phyloP scores from a whole-genome alignment of 306 rosid genomes.

The Vicia villosa region DNA sequence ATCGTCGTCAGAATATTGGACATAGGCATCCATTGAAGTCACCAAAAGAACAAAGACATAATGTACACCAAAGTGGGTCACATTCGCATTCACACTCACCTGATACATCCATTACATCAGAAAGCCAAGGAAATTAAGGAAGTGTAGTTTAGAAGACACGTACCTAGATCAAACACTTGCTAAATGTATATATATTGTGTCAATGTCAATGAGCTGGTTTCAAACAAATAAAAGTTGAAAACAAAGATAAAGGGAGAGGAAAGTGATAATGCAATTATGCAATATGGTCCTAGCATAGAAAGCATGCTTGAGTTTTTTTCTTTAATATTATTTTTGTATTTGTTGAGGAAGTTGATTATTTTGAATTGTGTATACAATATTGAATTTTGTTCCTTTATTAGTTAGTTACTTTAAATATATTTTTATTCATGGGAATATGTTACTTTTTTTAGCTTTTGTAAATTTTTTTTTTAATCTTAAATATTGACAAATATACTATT shows the following conservation, averaged over 20 bases:
- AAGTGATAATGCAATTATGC: constrained; percentile 1
- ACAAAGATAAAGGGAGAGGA: constrained; percentile 9
- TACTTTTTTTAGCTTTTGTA: too few relatives aligned
- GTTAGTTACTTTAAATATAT: not conserved
- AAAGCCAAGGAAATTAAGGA: constrained; percentile 27
- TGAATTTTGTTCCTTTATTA: constrained; percentile 11
- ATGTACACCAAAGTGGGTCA: constrained; percentile 36
- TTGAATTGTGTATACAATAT: constrained; percentile 42
- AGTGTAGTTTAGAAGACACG: constrained; percentile 25
- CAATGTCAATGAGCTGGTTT: constrained; percentile 10
- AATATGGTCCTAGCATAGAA: constrained; percentile 34
- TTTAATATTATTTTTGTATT: not conserved
- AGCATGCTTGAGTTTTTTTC: constrained; percentile 14
- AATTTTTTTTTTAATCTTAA: too few relatives aligned
- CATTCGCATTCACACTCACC: constrained; percentile 47
- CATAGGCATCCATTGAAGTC: constrained; percentile 38
- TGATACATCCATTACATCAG: constrained; percentile 45
- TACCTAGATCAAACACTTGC: constrained; percentile 2
- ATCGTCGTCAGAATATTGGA: constrained; percentile 26
- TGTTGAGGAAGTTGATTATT: constrained; percentile 23
- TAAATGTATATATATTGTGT: constrained; percentile 52
- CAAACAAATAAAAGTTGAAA: not conserved
- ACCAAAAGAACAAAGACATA: constrained; percentile 45
- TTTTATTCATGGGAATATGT: not conserved
- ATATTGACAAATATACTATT: too few relatives aligned